Base-by-base conservation (phyloP, 2,329 filamentous ascomycete species). In the Pseudogymnoascus sp. region DNA sequence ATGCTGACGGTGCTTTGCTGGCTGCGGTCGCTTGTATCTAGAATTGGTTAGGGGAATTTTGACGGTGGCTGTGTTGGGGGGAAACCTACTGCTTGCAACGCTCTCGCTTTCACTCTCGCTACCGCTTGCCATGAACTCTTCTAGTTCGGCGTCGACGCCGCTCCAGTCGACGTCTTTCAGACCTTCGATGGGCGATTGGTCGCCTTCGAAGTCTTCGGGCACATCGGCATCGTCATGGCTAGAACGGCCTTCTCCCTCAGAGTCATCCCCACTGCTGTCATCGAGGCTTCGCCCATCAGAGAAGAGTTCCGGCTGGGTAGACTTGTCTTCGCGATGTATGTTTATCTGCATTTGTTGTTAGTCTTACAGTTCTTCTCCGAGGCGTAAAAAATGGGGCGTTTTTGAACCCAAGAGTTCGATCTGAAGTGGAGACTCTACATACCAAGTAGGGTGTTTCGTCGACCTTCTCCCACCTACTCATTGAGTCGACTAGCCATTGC, bases 401-500 rank as follows among this genome's bases (percentile, higher is more conserved):
- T 41, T 41, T 5, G 38, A 19, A 41, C 16, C n/a, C 14, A 41
- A 19, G 16, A 16, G 38, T 19, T 41, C 38, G 4, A 4, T 41
- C 16, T 41, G 38, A 7, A 19, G 7, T 41, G n/a, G 19, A 16
- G 26, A 4, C 6, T 59, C 31, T 37, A 40, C 28, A 16, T 43
- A 61, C 75, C n/a, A 89, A 78, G 71, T 93, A 96, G 0, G 89
- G 87, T 2, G 81, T 81, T 73, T 97, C 93, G 63, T 95, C 87
- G 10, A 96, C 79, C 63, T 84, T 87, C 66, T 84, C 81, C 95
- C 95, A 99, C 73, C 89, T 88, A 26, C 86, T 89, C 66, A 98
- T 85, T 62, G 88, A 96, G 68, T 93, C 89, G 33, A 88, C 82
- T 31, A 99, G 85, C 95, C 95, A 99, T 70, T 91, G 86, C 61